A percentile compares a stretch with the other conserved stretches of the same genome.
phyloP scores from a whole-genome alignment of 371 early-diverging fungal species.

The Rhizopus stolonifer region DNA sequence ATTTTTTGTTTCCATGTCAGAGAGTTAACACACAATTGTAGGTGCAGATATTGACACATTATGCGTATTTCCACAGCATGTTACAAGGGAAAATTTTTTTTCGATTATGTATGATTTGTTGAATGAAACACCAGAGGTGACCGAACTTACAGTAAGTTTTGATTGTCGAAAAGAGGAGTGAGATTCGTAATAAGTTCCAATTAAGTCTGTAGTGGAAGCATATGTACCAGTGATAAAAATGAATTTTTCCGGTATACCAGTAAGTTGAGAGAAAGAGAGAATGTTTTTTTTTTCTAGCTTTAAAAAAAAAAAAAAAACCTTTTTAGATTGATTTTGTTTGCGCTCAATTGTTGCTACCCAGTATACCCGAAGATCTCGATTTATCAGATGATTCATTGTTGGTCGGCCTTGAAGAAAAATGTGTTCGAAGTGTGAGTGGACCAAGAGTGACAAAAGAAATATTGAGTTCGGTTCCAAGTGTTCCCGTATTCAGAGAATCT shows the following conservation, averaged over 20 bases:
- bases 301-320: too few relatives aligned
- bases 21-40: slow-evolving; percentile 11
- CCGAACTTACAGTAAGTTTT: slow-evolving; percentile 60
- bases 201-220: slow-evolving; percentile 82
- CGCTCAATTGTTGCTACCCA: slow-evolving; percentile 79
- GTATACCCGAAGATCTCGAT: slow-evolving; percentile 87
- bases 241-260: slow-evolving; percentile 88
- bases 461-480: slow-evolving; percentile 92
- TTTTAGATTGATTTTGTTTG: slow-evolving; percentile 95
- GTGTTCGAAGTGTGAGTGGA: slow-evolving; percentile 96
- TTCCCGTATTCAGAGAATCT: slow-evolving; percentile 87
- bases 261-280: slow-evolving; percentile 29
- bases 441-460: slow-evolving; percentile 99
- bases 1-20: too few relatives aligned
- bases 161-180: background rate
- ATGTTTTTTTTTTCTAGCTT: background rate
- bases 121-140: slow-evolving; percentile 79
- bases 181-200: background rate
- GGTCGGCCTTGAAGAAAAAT: slow-evolving; percentile 91
- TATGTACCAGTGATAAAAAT: slow-evolving; percentile 99
- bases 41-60: slow-evolving; percentile 99
- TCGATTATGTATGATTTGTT: slow-evolving; percentile 87
- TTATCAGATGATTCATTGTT: slow-evolving; percentile 87
- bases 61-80: slow-evolving; percentile 95
- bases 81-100: slow-evolving; percentile 96